These are phyloP conservation scores for Candida suzukii DNA, from an alignment of 805 yeast genomes.

Conservation along the genomic window DNA sequence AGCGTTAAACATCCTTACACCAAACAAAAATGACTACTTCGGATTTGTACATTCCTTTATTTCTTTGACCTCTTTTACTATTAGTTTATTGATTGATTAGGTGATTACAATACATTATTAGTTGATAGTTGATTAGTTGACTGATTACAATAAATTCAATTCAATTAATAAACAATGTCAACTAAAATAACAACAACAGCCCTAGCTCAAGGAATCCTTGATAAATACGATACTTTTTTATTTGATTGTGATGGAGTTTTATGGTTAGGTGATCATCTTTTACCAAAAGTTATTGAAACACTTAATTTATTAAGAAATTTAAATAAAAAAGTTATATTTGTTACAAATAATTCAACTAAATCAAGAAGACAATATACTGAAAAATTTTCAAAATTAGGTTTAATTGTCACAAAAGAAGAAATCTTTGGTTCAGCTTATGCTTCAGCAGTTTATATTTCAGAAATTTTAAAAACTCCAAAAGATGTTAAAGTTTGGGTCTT, in stretches of 20 bases:
- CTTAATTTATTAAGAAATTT: slow-evolving; percentile 45
- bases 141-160: too few relatives aligned
- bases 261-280: slow-evolving; percentile 80
- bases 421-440: slow-evolving; percentile 92
- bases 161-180: slow-evolving; percentile 30
- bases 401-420: slow-evolving; percentile 48
- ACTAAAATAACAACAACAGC: slow-evolving; percentile 39
- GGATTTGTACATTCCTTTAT: too few relatives aligned
- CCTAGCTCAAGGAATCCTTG: slow-evolving; percentile 48
- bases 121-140: neutral
- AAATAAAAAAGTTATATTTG: slow-evolving; percentile 75
- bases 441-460: slow-evolving; percentile 75
- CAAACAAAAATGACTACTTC: too few relatives aligned
- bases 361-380: slow-evolving; percentile 69
- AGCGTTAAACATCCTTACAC: too few relatives aligned
- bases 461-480: slow-evolving; percentile 67
- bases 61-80: too few relatives aligned
- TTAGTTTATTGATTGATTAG: too few relatives aligned
- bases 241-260: slow-evolving; percentile 98
- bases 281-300: slow-evolving; percentile 78
- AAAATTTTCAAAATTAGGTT: slow-evolving; percentile 62
- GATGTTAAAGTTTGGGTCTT: slow-evolving; percentile 80
- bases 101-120: too few relatives aligned
- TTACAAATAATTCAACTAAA: slow-evolving; percentile 93
- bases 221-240: slow-evolving; percentile 72